Evolutionary conservation across 257 asterid genomes (phyloP).

Genomic region (Ballota nigra): DNA sequence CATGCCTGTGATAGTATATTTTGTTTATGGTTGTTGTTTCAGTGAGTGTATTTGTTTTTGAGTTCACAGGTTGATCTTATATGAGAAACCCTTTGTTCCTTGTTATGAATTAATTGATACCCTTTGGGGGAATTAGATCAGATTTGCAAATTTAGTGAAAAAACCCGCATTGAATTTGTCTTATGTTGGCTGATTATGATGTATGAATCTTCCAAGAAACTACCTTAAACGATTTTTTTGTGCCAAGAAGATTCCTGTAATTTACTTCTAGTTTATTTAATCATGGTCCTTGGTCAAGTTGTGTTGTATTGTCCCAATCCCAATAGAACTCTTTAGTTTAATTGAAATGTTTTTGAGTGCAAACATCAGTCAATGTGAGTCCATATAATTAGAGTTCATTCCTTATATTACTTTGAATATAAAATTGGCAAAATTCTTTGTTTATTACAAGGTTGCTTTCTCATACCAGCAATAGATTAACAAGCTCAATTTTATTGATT

Average conservation of each 20-base stretch:
- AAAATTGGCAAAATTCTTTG: neutral
- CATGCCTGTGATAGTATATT: neutral
- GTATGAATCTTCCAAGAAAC: constrained; percentile 12
- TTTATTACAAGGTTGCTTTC: constrained; percentile 7
- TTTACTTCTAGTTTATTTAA: constrained; percentile 9
- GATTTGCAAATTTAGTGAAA: constrained; percentile 5
- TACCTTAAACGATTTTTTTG: neutral
- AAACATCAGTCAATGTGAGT: constrained; percentile 10
- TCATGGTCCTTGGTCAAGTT: constrained; percentile 1
- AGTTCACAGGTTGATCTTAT: constrained; percentile 3
- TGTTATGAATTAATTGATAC: neutral
- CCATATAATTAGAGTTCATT: neutral
- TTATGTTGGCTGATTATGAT: constrained; percentile 8
- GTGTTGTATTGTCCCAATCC: neutral
- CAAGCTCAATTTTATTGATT: neutral
- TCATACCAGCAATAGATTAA: neutral
- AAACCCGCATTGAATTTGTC: neutral
- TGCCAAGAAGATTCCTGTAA: constrained; percentile 10
- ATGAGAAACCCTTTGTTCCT: neutral
- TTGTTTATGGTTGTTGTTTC: neutral
- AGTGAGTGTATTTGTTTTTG: neutral
- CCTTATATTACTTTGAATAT: constrained; percentile 9
- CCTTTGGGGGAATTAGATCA: constrained; percentile 16
- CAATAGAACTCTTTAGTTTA: neutral
- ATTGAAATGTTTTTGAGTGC: neutral